phyloP scores from a whole-genome alignment of 2,329 filamentous ascomycete genomes.

The Trichoderma lentiforme region DNA sequence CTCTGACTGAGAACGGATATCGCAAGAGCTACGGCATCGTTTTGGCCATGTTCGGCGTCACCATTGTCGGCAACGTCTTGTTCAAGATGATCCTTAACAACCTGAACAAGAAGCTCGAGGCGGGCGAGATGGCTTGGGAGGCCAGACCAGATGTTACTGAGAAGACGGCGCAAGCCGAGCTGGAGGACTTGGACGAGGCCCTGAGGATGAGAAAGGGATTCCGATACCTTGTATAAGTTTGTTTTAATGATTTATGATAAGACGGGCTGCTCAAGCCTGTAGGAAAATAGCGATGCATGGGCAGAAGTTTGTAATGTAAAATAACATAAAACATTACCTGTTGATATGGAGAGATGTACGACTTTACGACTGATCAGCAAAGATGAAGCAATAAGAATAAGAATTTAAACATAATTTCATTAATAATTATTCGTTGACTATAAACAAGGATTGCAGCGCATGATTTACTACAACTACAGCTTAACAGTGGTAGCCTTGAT shows the following conservation, averaged over 20 bases:
- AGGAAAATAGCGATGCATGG: not conserved
- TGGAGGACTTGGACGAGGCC: slow-evolving; percentile 43
- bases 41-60: slow-evolving; percentile 60
- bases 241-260: not conserved
- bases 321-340: not conserved
- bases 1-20: slow-evolving; percentile 56
- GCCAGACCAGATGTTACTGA: slow-evolving; percentile 37
- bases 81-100: slow-evolving; percentile 46
- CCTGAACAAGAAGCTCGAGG: slow-evolving; percentile 47
- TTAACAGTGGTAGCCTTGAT: slow-evolving; percentile 15
- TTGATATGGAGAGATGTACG: not conserved
- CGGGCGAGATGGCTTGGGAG: slow-evolving; percentile 40
- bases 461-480: not conserved
- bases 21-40: slow-evolving; percentile 64
- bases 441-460: not conserved
- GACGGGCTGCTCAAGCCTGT: not conserved
- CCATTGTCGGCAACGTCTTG: slow-evolving; percentile 49
- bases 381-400: not conserved
- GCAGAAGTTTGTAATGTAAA: not conserved
- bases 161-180: slow-evolving; percentile 39
- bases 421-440: not conserved
- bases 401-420: not conserved
- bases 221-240: slow-evolving; percentile 42
- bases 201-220: slow-evolving; percentile 46
- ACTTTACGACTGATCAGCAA: not conserved